Evolutionary conservation across 2,329 filamentous ascomycete genomes (phyloP).

Genomic region (Trichoderma atrobrunneum): DNA sequence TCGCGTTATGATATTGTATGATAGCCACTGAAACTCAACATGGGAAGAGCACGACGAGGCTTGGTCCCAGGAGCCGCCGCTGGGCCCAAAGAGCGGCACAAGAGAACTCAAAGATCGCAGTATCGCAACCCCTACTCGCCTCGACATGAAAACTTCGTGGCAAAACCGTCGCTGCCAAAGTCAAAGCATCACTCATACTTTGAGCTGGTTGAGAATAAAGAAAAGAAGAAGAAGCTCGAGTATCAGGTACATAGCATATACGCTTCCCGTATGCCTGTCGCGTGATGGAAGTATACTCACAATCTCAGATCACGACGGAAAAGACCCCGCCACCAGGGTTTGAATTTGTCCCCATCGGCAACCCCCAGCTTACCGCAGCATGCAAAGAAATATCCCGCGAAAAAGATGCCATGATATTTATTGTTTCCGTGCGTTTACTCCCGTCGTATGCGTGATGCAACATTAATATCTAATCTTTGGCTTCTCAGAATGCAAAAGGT

Average conservation of each 20-base stretch:
- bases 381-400: conserved; percentile 66
- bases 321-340: conserved; percentile 57
- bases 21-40: conserved; percentile 24
- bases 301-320: conserved; percentile 50
- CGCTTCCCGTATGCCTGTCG: background rate
- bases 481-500: conserved; percentile 31
- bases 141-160: conserved; percentile 34
- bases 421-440: conserved; percentile 56
- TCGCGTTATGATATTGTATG: conserved; percentile 3
- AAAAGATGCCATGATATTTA: conserved; percentile 61
- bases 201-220: conserved; percentile 62
- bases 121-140: conserved; percentile 35
- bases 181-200: conserved; percentile 61
- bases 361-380: conserved; percentile 56
- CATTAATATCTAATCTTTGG: background rate
- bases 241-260: conserved; percentile 47
- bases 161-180: conserved; percentile 41
- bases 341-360: conserved; percentile 60
- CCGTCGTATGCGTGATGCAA: background rate
- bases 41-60: conserved; percentile 39
- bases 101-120: conserved; percentile 32
- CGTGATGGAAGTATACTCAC: conserved; percentile 27
- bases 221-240: conserved; percentile 64
- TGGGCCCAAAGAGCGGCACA: conserved; percentile 38
- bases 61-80: conserved; percentile 30